Base-by-base conservation (phyloP, 805 yeast species). In the Hanseniaspora valbyensis region DNA sequence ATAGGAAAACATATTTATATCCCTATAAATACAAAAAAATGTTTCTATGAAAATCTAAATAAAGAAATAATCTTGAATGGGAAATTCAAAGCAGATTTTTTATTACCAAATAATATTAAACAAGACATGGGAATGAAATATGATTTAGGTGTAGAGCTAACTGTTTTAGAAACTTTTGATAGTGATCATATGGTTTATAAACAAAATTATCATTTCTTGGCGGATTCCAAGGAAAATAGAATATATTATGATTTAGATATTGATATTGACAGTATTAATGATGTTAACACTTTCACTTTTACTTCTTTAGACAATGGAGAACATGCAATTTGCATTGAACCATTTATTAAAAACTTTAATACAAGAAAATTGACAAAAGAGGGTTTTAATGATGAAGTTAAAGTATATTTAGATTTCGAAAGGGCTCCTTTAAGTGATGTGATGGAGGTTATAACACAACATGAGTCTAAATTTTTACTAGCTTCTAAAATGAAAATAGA, bases 301-400 rank as follows among this genome's bases (percentile, higher is more conserved):
- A 81, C 89, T 12, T 83, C 96, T 1, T 68, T 78, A 42, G 95
- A 83, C 49, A 70, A 81, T 10, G 96, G 96, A 34, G 94, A 84
- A 63, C 96, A 88, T 70, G 73, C 74, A 59, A 73, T 89, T 58
- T 88, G 96, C 67, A 69, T 88, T 64, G 79, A 78, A 37, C 79
- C 50, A 2, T 18, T 14, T 28, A 25, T 45, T 13, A 32, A 32
- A 10, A 22, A 22, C 12, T 29, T 45, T 29, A 42, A 42, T n/a
- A 10, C 41, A 18, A 22, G 38, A 10, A 36, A 39, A 25, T 24
- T 36, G 38, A 18, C n/a, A n/a, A 49, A 34, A 14, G 42, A 49
- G 10, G 42, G 46, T 3, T 42, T 41, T 19, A 14, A 32, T n/a
- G 59, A 69, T 54, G 67, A 66, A 53, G 81, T 86, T 58, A 76